phyloP scores from a whole-genome alignment of 2,329 filamentous ascomycete species.

The Coniochaeta prunicola region DNA sequence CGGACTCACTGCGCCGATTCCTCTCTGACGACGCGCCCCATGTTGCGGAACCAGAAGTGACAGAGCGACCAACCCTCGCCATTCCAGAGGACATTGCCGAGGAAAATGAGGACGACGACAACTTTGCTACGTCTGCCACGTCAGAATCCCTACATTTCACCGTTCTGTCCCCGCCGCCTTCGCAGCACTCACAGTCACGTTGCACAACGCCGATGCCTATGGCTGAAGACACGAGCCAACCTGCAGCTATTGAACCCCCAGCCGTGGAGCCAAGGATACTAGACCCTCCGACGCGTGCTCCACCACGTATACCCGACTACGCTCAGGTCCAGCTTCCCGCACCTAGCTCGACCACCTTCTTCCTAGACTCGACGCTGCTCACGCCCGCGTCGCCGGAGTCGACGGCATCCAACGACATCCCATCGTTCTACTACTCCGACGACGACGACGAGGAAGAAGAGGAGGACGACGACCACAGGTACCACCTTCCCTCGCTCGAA shows the following conservation, averaged over 20 bases:
- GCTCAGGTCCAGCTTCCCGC: slow-evolving; percentile 17
- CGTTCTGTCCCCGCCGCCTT: slow-evolving; percentile 45
- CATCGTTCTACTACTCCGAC: slow-evolving; percentile 38
- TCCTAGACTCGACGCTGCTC: slow-evolving; percentile 19
- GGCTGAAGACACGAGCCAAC: neutral
- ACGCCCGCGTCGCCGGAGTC: slow-evolving; percentile 30
- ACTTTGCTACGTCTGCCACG: slow-evolving; percentile 48
- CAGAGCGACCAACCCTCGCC: slow-evolving; percentile 25
- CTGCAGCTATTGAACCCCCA: neutral
- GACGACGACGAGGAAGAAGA: slow-evolving; percentile 26
- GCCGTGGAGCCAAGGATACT: slow-evolving; percentile 11
- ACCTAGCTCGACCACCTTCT: slow-evolving; percentile 17
- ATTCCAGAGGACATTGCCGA: slow-evolving; percentile 42
- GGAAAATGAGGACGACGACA: slow-evolving; percentile 52
- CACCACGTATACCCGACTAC: slow-evolving; percentile 8
- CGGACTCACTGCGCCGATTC: slow-evolving; percentile 46
- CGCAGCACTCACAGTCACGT: slow-evolving; percentile 29
- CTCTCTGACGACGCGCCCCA: slow-evolving; percentile 36
- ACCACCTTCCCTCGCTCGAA: slow-evolving; percentile 25
- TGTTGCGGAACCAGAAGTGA: slow-evolving; percentile 22
- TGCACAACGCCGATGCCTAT: slow-evolving; percentile 3
- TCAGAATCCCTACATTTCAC: slow-evolving; percentile 32
- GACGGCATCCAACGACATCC: slow-evolving; percentile 30
- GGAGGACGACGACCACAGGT: slow-evolving; percentile 32
- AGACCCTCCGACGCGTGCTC: slow-evolving; percentile 10